Percentiles rank a stretch among this genome's conserved stretches.
Evolutionary conservation across 2,329 filamentous ascomycete species (phyloP).

Genomic region (Alternaria triticimaculans): DNA sequence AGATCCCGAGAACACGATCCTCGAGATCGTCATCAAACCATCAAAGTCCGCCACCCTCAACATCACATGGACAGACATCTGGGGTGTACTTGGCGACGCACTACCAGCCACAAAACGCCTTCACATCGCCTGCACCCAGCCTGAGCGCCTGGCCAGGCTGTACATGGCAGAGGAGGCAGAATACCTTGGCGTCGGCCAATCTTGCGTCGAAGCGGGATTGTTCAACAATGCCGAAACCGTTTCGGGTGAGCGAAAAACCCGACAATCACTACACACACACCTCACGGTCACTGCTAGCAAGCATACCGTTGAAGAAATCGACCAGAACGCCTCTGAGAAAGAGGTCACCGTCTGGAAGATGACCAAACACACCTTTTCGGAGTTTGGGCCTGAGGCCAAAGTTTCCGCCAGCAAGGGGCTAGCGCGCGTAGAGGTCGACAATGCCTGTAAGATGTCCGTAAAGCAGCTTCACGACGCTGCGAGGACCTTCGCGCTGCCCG

Average conservation of each 20-base stretch:
- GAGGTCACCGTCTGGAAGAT: constrained; percentile 6
- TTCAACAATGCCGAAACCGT: constrained; percentile 14
- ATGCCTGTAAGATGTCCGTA: not conserved
- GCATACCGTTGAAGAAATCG: not conserved
- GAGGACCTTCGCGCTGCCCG: not conserved
- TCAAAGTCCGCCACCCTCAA: constrained; percentile 7
- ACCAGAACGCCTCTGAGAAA: not conserved
- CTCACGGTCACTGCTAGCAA: constrained; percentile 10
- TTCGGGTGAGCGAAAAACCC: constrained; percentile 13
- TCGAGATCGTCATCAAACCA: constrained; percentile 15
- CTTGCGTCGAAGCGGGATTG: constrained; percentile 16
- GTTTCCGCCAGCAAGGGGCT: constrained; percentile 8
- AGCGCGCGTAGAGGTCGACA: not conserved
- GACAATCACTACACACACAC: constrained; percentile 9
- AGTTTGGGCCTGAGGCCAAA: constrained; percentile 12
- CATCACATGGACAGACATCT: constrained; percentile 23
- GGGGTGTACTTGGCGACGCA: constrained; percentile 13
- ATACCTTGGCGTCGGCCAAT: constrained; percentile 16
- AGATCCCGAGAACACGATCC: constrained; percentile 7
- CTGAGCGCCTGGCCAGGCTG: constrained; percentile 16
- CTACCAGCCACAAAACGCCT: constrained; percentile 11
- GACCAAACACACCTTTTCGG: not conserved
- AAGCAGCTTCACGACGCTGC: not conserved
- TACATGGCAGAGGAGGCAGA: constrained; percentile 21
- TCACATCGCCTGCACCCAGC: constrained; percentile 14